phyloP scores from a whole-genome alignment of 345 rosid species.

The Raphanus sativus region DNA sequence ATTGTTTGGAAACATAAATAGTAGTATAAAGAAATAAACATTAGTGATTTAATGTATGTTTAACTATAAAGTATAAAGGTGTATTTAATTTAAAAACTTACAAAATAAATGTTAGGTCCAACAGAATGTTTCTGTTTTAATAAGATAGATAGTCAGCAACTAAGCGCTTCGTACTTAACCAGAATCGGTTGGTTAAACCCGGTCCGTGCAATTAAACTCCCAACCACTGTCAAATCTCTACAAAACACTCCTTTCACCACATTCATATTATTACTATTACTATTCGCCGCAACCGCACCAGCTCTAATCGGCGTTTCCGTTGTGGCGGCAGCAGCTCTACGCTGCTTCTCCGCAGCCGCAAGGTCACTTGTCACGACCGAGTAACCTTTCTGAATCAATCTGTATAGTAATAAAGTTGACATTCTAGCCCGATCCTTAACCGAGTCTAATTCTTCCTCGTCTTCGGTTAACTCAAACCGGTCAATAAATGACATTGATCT shows the following conservation, averaged over 20 bases:
- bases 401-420: slow-evolving; percentile 77
- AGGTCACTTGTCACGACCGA: slow-evolving; percentile 59
- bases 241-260: slow-evolving; percentile 87
- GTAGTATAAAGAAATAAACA: too few relatives aligned
- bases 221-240: slow-evolving; percentile 78
- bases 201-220: slow-evolving; percentile 69
- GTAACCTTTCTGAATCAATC: slow-evolving; percentile 86
- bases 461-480: slow-evolving; percentile 76
- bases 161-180: slow-evolving; percentile 82
- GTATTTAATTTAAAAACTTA: too few relatives aligned
- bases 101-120: too few relatives aligned
- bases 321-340: slow-evolving; percentile 42
- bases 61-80: too few relatives aligned
- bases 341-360: slow-evolving; percentile 61
- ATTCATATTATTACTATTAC: background rate
- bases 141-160: slow-evolving; percentile 72
- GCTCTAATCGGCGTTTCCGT: slow-evolving; percentile 30
- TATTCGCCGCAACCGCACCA: slow-evolving; percentile 13
- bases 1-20: too few relatives aligned
- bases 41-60: too few relatives aligned
- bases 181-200: slow-evolving; percentile 80
- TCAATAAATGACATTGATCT: slow-evolving; percentile 74
- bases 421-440: slow-evolving; percentile 74
- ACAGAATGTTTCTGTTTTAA: too few relatives aligned
- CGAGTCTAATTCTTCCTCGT: slow-evolving; percentile 69